Conservation (phyloP, 108 stramenopile species). For the Nitzschia sp. region DNA sequence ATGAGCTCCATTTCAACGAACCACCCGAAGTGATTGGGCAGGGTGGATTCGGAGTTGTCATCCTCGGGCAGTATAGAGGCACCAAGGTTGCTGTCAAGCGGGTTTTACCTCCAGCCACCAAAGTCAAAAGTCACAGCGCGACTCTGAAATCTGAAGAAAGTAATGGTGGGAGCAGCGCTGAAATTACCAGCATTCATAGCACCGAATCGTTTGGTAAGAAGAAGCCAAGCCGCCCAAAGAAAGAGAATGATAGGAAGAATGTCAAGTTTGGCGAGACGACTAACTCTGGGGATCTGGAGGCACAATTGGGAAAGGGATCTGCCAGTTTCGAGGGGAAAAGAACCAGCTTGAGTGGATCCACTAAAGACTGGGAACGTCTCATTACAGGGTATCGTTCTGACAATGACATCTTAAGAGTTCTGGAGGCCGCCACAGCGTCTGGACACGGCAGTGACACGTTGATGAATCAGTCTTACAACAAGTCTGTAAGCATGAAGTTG, state of each 20-base stretch:
- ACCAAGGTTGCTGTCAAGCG: conserved; percentile 53
- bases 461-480: background rate
- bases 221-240: background rate
- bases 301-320: too few relatives aligned
- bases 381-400: background rate
- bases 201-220: background rate
- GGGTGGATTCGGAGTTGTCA: conserved; percentile 45
- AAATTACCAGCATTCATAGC: background rate
- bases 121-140: background rate
- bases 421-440: conserved; percentile 6
- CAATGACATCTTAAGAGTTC: conserved; percentile 10
- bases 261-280: conserved; percentile 13
- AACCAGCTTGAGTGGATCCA: background rate
- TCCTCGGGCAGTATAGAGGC: conserved; percentile 46
- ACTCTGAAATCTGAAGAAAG: background rate
- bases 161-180: background rate
- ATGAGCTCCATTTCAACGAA: conserved; percentile 31
- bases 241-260: conserved; percentile 9
- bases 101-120: conserved; percentile 31
- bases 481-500: background rate
- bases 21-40: conserved; percentile 40
- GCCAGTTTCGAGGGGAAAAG: background rate
- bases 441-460: conserved; percentile 1
- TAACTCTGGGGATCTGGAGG: conserved; percentile 7
- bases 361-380: background rate